A percentile compares a stretch with the other conserved stretches of the same genome.
Evolutionary conservation across 805 yeast genomes (phyloP).

Genomic region (Cyberlindnera veronae): DNA sequence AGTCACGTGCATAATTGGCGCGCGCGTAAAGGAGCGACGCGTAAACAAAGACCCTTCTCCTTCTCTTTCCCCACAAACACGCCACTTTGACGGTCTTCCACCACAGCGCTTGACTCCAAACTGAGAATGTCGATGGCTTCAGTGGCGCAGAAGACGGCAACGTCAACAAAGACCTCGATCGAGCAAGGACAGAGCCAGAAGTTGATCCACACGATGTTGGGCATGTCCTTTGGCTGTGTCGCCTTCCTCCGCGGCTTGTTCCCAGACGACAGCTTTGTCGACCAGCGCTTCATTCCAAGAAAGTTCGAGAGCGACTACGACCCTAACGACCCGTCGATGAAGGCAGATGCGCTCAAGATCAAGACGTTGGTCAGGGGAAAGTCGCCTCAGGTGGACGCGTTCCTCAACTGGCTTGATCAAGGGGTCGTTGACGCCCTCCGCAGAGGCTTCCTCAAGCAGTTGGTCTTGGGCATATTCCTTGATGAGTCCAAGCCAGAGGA

Average conservation of each 20-base stretch:
- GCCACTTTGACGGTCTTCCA: background rate
- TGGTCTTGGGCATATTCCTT: conserved; percentile 44
- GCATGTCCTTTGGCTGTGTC: conserved; percentile 54
- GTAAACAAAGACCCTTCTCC: background rate
- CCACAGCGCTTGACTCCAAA: background rate
- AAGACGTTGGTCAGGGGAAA: conserved; percentile 47
- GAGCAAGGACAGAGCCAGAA: conserved; percentile 41
- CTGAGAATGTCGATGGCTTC: conserved; percentile 1
- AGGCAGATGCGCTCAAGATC: conserved; percentile 38
- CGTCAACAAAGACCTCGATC: conserved; percentile 13
- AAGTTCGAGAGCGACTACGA: conserved; percentile 29
- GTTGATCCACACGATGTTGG: conserved; percentile 44
- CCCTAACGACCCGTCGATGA: conserved; percentile 25
- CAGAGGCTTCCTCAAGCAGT: conserved; percentile 38
- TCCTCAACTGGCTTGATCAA: conserved; percentile 51
- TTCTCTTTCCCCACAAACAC: background rate
- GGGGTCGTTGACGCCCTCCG: conserved; percentile 46
- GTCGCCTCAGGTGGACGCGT: conserved; percentile 43
- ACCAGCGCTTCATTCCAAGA: conserved; percentile 41
- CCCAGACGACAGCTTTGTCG: conserved; percentile 50
- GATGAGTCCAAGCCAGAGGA: conserved; percentile 41
- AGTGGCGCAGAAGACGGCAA: conserved; percentile 3
- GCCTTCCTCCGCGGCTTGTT: conserved; percentile 56
- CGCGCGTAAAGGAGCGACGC: too few relatives aligned
- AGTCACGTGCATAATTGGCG: too few relatives aligned